Percentiles rank a stretch among this genome's conserved stretches.
Evolutionary conservation across 257 asterid species (phyloP).

Genomic region (Solanum tarijense): DNA sequence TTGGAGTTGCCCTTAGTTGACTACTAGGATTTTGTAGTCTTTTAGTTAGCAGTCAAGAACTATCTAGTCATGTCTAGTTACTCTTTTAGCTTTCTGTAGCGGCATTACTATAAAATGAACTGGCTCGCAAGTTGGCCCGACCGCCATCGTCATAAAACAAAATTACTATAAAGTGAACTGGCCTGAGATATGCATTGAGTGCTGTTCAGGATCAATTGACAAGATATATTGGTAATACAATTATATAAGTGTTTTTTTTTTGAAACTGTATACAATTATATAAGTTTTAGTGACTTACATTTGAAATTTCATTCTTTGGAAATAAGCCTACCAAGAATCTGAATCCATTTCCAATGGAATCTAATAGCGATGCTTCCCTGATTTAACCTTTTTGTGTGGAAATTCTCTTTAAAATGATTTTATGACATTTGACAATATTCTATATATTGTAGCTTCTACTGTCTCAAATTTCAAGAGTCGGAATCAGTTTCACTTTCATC

Average conservation of each 20-base stretch:
- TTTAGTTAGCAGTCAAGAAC: neutral
- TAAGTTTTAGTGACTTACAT: neutral
- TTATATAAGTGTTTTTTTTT: neutral
- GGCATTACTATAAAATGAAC: neutral
- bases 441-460: neutral
- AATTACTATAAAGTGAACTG: neutral
- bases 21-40: neutral
- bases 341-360: neutral
- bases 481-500: neutral
- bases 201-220: neutral
- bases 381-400: neutral
- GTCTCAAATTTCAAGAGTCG: neutral
- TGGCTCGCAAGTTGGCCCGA: neutral
- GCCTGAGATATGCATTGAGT: neutral
- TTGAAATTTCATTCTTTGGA: neutral
- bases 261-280: neutral
- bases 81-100: neutral
- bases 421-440: neutral
- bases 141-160: neutral
- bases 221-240: neutral
- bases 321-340: neutral
- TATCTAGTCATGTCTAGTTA: neutral
- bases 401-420: neutral
- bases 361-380: neutral
- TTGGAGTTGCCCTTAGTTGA: neutral